Conservation (phyloP, 257 asterid genomes). For the Striga asiatica region DNA sequence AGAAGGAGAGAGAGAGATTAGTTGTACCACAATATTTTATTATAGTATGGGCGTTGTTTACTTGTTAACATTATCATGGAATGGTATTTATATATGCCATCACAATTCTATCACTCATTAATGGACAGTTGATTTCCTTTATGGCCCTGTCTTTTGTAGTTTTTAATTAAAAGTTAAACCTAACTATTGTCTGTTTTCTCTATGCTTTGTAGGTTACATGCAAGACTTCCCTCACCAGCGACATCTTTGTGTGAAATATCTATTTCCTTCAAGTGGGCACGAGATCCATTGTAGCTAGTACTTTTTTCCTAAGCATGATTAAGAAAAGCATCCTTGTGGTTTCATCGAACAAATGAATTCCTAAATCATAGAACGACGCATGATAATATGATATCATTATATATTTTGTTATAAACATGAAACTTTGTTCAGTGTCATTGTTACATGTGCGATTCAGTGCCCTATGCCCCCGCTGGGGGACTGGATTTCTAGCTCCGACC, state of each 20-base stretch:
- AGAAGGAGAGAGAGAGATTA: too few species aligned
- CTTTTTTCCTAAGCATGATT: too few species aligned
- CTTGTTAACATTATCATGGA: background rate
- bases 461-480: slow-evolving; percentile 74
- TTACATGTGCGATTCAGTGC: slow-evolving; percentile 79
- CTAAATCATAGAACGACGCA: too few species aligned
- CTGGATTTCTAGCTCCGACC: slow-evolving; percentile 39
- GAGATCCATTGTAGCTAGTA: slow-evolving; percentile 58
- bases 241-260: slow-evolving; percentile 65
- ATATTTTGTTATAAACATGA: too few species aligned
- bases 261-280: slow-evolving; percentile 55
- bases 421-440: slow-evolving; percentile 99
- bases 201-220: slow-evolving; percentile 65
- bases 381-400: too few species aligned
- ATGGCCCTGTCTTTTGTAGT: background rate
- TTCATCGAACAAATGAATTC: too few species aligned
- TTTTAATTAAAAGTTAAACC: background rate
- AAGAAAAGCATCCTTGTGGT: too few species aligned
- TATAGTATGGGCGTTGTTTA: background rate
- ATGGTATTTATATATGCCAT: slow-evolving; percentile 3
- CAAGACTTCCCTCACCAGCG: slow-evolving; percentile 88
- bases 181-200: slow-evolving; percentile 4
- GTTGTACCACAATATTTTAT: background rate
- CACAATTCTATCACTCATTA: background rate
- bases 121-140: background rate